These are phyloP conservation scores for Phytophthora niederhauseri DNA, from an alignment of 352 stramenopile species.

Conservation along the genomic window DNA sequence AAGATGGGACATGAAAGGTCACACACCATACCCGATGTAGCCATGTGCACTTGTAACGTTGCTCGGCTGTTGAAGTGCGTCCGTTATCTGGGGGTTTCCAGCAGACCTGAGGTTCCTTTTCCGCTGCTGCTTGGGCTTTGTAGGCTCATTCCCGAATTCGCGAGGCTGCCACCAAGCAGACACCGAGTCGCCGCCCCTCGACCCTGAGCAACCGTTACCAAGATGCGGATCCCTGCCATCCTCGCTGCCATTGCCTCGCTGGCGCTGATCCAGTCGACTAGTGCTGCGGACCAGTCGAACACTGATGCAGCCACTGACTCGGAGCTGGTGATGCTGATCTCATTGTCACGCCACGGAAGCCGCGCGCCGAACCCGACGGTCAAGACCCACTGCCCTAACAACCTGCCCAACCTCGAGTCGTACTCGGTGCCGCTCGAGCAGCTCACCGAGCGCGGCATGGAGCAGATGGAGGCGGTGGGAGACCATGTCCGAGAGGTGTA, in stretches of 20 bases:
- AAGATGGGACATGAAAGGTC: slow-evolving; percentile 20
- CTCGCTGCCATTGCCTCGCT: slow-evolving; percentile 29
- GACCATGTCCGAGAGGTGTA: slow-evolving; percentile 77
- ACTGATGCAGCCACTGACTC: slow-evolving; percentile 29
- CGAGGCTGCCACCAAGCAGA: slow-evolving; percentile 11
- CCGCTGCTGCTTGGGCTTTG: not conserved
- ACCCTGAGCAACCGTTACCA: slow-evolving; percentile 14
- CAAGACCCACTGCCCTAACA: slow-evolving; percentile 71
- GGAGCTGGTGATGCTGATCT: slow-evolving; percentile 70
- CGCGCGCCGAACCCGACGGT: slow-evolving; percentile 71
- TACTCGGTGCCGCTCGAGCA: slow-evolving; percentile 76
- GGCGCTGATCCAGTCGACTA: slow-evolving; percentile 18
- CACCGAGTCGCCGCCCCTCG: not conserved
- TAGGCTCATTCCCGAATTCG: slow-evolving; percentile 30
- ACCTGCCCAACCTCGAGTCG: slow-evolving; percentile 54
- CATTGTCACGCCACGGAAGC: slow-evolving; percentile 74
- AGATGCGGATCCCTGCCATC: slow-evolving; percentile 39
- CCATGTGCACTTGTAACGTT: slow-evolving; percentile 11
- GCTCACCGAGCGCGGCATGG: slow-evolving; percentile 75
- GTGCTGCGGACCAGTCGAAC: not conserved
- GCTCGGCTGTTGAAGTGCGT: slow-evolving; percentile 10
- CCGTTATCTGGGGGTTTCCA: slow-evolving; percentile 33
- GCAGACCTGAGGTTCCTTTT: slow-evolving; percentile 22
- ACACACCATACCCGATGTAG: slow-evolving; percentile 7
- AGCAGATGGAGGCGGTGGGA: slow-evolving; percentile 68